phyloP scores from a whole-genome alignment of 2,329 filamentous ascomycete genomes.

The Fusarium dimerum region DNA sequence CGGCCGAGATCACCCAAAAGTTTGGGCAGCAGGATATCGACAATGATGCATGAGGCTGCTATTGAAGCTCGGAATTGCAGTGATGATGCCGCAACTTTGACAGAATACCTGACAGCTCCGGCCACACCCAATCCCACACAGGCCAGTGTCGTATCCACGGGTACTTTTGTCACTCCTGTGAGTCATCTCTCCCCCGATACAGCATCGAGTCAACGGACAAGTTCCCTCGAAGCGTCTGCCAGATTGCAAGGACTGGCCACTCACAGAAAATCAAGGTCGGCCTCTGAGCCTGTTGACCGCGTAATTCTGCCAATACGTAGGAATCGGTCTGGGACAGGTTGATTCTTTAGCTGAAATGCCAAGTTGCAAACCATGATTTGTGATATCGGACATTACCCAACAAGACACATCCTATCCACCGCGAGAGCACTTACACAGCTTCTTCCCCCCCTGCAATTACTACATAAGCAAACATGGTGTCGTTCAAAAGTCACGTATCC shows the following conservation, averaged over 20 bases:
- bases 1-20: constrained; percentile 15
- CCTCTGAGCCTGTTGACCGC: background rate
- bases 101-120: constrained; percentile 3
- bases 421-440: too few species aligned
- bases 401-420: too few species aligned
- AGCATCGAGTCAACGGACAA: background rate
- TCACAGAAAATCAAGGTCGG: background rate
- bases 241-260: background rate
- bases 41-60: constrained; percentile 16
- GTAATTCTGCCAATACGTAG: background rate
- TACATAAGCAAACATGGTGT: too few species aligned
- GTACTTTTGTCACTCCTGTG: constrained; percentile 24
- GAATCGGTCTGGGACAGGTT: too few species aligned
- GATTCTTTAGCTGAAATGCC: too few species aligned
- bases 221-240: background rate
- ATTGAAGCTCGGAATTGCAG: constrained; percentile 7
- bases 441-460: too few species aligned
- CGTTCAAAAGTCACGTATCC: too few species aligned
- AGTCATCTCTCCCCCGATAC: constrained; percentile 16
- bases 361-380: too few species aligned
- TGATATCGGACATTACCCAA: too few species aligned
- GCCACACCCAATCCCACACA: constrained; percentile 13
- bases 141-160: constrained; percentile 19
- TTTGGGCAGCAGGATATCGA: constrained; percentile 21
- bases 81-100: background rate